These are phyloP conservation scores for Nakazawaea laoshanensis DNA, from an alignment of 805 yeast genomes.

Conservation along the genomic window DNA sequence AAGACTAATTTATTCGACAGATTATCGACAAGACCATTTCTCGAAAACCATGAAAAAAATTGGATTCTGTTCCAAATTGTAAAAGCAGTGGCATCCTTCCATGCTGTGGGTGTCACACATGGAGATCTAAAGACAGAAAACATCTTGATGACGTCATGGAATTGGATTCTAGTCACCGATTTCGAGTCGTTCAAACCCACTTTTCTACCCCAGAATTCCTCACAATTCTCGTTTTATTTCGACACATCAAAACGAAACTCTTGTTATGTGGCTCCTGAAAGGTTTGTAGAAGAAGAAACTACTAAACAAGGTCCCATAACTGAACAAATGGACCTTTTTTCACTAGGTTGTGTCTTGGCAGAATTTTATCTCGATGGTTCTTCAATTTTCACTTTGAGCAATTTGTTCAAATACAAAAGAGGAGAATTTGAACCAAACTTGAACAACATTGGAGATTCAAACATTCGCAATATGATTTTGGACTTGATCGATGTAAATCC, in stretches of 20 bases:
- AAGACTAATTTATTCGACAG: constrained; percentile 82
- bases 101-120: constrained; percentile 54
- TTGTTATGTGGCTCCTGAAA: constrained; percentile 92
- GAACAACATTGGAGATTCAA: constrained; percentile 39
- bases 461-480: constrained; percentile 45
- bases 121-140: constrained; percentile 94
- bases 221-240: constrained; percentile 84
- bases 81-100: constrained; percentile 54
- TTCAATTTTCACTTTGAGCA: constrained; percentile 80
- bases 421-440: constrained; percentile 61
- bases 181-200: constrained; percentile 83
- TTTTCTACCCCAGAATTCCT: constrained; percentile 84
- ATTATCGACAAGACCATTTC: constrained; percentile 77
- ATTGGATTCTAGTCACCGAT: constrained; percentile 77
- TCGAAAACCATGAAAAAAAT: constrained; percentile 69
- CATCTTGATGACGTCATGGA: constrained; percentile 78
- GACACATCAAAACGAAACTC: constrained; percentile 82
- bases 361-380: constrained; percentile 84
- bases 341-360: constrained; percentile 82
- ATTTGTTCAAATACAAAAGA: constrained; percentile 72
- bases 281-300: constrained; percentile 42
- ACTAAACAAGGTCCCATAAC: constrained; percentile 28
- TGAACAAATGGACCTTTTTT: constrained; percentile 72
- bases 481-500: constrained; percentile 66
- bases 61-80: constrained; percentile 82